Conservation (phyloP, 2,329 filamentous ascomycete genomes). For the Sporothrix globosa region DNA sequence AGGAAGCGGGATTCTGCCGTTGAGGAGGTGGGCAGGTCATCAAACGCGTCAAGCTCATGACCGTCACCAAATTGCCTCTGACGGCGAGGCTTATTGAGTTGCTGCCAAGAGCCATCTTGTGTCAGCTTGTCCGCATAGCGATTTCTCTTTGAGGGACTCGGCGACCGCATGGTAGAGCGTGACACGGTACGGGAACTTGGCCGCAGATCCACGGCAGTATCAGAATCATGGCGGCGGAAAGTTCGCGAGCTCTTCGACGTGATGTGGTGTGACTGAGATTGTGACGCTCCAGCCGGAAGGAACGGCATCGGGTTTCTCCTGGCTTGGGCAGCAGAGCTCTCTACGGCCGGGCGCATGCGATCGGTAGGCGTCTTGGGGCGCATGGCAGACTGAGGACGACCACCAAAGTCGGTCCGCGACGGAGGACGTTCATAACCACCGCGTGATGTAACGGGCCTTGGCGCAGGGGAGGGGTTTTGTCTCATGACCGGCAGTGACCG, state of each 20-base stretch:
- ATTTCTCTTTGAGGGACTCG: slow-evolving; percentile 58
- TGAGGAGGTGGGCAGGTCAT: slow-evolving; percentile 88
- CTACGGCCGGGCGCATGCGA: slow-evolving; percentile 54
- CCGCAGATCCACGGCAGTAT: slow-evolving; percentile 63
- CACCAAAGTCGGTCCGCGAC: slow-evolving; percentile 57
- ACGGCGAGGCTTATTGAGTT: slow-evolving; percentile 72
- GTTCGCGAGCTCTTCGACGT: slow-evolving; percentile 70
- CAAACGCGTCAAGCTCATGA: slow-evolving; percentile 87
- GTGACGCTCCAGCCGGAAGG: slow-evolving; percentile 73
- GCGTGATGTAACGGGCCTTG: slow-evolving; percentile 52
- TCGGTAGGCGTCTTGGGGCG: slow-evolving; percentile 75
- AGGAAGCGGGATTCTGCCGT: slow-evolving; percentile 79
- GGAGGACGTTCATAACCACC: slow-evolving; percentile 59
- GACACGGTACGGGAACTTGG: slow-evolving; percentile 62
- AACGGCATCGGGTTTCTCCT: slow-evolving; percentile 72
- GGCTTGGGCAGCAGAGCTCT: slow-evolving; percentile 56
- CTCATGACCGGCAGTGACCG: slow-evolving; percentile 65
- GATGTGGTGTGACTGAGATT: slow-evolving; percentile 72
- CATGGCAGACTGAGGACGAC: slow-evolving; percentile 55
- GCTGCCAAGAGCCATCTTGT: slow-evolving; percentile 60
- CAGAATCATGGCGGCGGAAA: slow-evolving; percentile 81
- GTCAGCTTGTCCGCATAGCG: slow-evolving; percentile 46
- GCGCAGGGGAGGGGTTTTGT: slow-evolving; percentile 52
- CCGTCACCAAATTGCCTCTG: slow-evolving; percentile 84
- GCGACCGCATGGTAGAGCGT: slow-evolving; percentile 61